These are phyloP conservation scores for Pseudomassariella vexata DNA, from an alignment of 2,329 filamentous ascomycete species.

Conservation along the genomic window DNA sequence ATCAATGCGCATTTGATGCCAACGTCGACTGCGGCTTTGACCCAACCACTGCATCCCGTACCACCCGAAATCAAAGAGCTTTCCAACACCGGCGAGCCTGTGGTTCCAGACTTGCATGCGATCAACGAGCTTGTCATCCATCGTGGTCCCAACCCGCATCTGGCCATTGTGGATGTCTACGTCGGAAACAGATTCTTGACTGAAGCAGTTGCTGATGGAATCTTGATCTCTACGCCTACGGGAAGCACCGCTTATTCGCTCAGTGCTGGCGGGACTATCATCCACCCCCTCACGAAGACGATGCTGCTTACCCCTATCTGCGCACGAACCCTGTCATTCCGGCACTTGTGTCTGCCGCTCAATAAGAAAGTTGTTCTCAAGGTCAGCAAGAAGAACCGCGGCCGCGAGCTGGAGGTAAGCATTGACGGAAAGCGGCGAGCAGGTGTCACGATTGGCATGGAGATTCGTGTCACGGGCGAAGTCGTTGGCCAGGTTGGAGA, in stretches of 20 bases:
- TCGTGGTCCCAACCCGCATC: slow-evolving; percentile 80
- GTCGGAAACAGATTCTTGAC: slow-evolving; percentile 87
- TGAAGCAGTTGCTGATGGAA: slow-evolving; percentile 90
- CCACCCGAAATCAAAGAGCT: slow-evolving; percentile 6
- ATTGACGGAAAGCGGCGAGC: slow-evolving; percentile 69
- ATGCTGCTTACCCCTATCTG: slow-evolving; percentile 92
- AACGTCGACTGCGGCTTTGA: slow-evolving; percentile 37
- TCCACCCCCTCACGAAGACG: slow-evolving; percentile 86
- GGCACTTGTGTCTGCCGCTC: slow-evolving; percentile 81
- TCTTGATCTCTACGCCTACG: slow-evolving; percentile 89
- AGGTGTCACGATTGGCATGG: slow-evolving; percentile 68
- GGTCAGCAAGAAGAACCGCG: slow-evolving; percentile 74
- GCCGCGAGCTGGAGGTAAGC: slow-evolving; percentile 70
- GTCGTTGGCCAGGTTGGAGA: slow-evolving; percentile 43
- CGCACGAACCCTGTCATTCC: slow-evolving; percentile 84
- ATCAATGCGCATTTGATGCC: slow-evolving; percentile 49
- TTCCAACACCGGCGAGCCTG: slow-evolving; percentile 9
- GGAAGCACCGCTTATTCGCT: slow-evolving; percentile 94
- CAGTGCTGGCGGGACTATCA: slow-evolving; percentile 87
- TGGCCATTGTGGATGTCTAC: slow-evolving; percentile 87
- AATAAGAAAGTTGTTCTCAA: slow-evolving; percentile 79
- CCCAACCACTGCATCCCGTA: slow-evolving; percentile 26
- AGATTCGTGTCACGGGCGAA: slow-evolving; percentile 86
- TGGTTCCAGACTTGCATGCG: slow-evolving; percentile 52
- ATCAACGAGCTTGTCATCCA: slow-evolving; percentile 96